Base-by-base conservation (phyloP, 345 rosid genomes). In the Salix purpurea region DNA sequence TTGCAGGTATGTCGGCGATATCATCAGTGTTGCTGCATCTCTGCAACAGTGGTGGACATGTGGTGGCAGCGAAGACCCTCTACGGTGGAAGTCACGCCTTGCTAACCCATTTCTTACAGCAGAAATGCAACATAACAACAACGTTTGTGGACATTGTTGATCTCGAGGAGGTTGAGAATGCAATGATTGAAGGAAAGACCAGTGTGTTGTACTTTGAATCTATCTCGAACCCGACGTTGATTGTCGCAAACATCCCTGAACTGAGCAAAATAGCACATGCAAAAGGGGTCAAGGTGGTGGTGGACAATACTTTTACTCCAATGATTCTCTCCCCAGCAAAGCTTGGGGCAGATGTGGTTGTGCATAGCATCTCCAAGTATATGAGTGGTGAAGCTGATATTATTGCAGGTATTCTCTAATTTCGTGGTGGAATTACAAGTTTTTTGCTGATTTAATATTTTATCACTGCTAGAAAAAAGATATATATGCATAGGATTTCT, bases 11-110 rank as follows among this genome's bases (percentile, higher is more conserved):
- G 97, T 86, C 99, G 3, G 99, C 99, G 46, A 96, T 96, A 82
- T 91, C 99, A 5, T 86, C 97, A 76, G 98, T 91, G 80, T 56
- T 96, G 80, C 64, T 96, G 74, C 99, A 96, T 79, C 91, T 93
- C 0, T 96, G 98, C 86, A 90, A 94, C 89, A 92, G 93, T 76
- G 98, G 99, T 32, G 98, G 91, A 42, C 99, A 96, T 90, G 85
- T 92, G 79, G 98, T 92, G 88, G 99, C 98, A 0, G 87, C 99
- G 18, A 82, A 54, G 81, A 66, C 89, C 0, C 88, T 96, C 30
- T 96, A 93, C 73, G 99, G 99, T 50, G 98, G 99, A 75, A 96
- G 95, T 23, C 98, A 96, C 77, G 95, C 99, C 21, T 80, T 96
- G 79, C 81, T 96, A 50, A 78, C 91, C 23, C 96, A 96, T 84